Evolutionary conservation across 305 asterid genomes (phyloP), one percentile per base, ranked within the genome.

Genomic region (Ilex paraguariensis): DNA sequence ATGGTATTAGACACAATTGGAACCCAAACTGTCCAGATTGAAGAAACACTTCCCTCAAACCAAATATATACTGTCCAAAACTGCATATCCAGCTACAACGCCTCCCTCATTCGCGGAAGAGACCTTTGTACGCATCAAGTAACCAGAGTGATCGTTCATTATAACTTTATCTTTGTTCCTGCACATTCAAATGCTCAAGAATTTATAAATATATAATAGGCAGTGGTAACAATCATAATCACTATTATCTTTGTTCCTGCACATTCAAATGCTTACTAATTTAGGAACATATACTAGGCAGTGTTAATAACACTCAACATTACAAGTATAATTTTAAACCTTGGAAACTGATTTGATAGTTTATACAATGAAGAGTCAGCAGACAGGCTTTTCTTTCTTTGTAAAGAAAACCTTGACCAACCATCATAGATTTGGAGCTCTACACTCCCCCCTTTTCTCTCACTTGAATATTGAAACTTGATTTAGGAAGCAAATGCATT

Each of bases 81-180:
- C 96, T 44, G 92, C 96, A 62, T 81, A 84, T 16, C 97, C 99
- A 9, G 97, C 96, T 6, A 90, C 95, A 62, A 93, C 99, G 15
- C 99, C 99, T 7, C 99, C 99, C 62, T 93, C 99, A 51, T 90
- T 76, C 15, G 96, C 84, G 13, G 99, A 90, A 58, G 95, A 83
- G 8, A 93, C 99, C 81, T 93, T 93, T 32, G 97, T 93, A 54
- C 99, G 83, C 97, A 93, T 81, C 91, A 93, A 71, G 65, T 90
- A 87, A 52, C 99, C 99, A 1, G 81, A 65, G 3, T 83, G 78
- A 17, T 68, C 69, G 56, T 93, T 90, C 75, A 84, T 56, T 46
- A 90, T 59, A 55, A 90, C 88, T 62, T 74, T 71, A 0, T 71
- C 69, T 55, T 83, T 82, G 66, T 78, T 93, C 84, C 99, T 87